phyloP scores from a whole-genome alignment of 164 flowering plant species.

The Euptelea pleiosperma region DNA sequence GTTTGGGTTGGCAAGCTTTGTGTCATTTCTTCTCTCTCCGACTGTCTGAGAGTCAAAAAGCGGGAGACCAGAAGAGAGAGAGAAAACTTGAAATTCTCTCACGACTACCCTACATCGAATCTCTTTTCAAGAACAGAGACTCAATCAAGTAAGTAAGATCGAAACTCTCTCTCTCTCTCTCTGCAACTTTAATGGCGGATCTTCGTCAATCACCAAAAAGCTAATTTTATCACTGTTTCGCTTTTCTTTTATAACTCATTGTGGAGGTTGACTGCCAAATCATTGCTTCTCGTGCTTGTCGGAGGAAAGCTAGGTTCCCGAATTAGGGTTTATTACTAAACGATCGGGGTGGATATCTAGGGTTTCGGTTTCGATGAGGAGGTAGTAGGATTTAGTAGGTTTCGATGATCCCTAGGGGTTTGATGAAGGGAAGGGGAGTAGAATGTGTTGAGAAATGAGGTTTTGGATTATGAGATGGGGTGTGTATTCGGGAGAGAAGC shows the following conservation, averaged over 20 bases:
- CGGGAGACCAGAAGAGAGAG: too few species aligned
- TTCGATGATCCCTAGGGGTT: constrained; percentile 6
- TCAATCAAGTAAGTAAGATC: too few species aligned
- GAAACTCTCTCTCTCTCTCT: too few species aligned
- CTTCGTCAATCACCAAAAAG: constrained; percentile 4
- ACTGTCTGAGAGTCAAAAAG: too few species aligned
- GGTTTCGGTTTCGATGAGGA: too few species aligned
- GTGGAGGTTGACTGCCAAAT: constrained; percentile 14
- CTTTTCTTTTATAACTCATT: not conserved
- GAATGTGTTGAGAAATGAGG: constrained; percentile 28
- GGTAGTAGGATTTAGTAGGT: too few species aligned
- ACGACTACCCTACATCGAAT: too few species aligned
- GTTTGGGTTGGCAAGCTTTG: too few species aligned
- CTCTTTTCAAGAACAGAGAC: too few species aligned
- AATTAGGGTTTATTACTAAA: not conserved
- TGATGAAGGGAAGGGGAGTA: constrained; percentile 5
- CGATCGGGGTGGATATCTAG: not conserved
- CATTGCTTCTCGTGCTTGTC: not conserved
- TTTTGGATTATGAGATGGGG: constrained; percentile 36
- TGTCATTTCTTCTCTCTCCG: not conserved
- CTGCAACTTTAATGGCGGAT: constrained; percentile 14
- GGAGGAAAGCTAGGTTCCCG: constrained; percentile 4
- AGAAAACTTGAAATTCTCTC: too few species aligned
- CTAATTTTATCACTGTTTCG: not conserved
- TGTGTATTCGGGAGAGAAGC: constrained; percentile 45